Base-by-base conservation (phyloP, 1,139 yeast genomes). In the Lizanozyma gosingica region DNA sequence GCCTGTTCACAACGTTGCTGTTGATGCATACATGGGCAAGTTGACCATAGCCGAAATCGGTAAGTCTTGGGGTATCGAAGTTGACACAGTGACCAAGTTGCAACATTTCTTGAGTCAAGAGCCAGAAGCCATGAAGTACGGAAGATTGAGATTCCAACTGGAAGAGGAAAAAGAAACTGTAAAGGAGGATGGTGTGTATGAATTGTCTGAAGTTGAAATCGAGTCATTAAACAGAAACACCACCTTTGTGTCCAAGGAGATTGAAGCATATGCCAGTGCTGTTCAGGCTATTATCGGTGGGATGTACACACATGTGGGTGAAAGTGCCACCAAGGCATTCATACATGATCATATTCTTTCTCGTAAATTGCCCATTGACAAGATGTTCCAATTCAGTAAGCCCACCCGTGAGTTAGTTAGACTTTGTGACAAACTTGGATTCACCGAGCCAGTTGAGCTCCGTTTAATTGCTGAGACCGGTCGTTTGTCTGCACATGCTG, bases 401-500 rank as follows among this genome's bases (percentile, higher is more conserved):
- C 97, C 98, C 38, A 83, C 94, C 16, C 75, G 94, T 57, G 94
- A 90, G 57, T 71, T 92, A 46, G 76, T 88, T 2, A 75, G 80
- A 46, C 67, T 94, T 40, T 81, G 96, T 55, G 81, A 79, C 45
- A 79, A 92, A 49, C 84, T 90, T 55, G 76, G 78, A n/a, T 68
- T 90, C 48, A 74, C 75, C 41, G 74, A 77, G 29, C 97, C 97
- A 17, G 72, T 84, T 4, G 80, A 66, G 47, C 57, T 90, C 35
- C 80, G 95, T 57, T 73, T 94, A 45, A 67, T 92, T 45, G 92
- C 95, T 27, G 99, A 92, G 63, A 83, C 95, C 22, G 99, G 99
- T 59, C 77, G 98, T 61, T 68, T 72, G 53, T 79, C 96, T 3
- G 76, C 78, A 44, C 79, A 86, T 42, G 95, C 98, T 18, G 82